phyloP scores from a whole-genome alignment of 192 early-diverging fungal genomes.

The Jimgerdemannia flammicorona region DNA sequence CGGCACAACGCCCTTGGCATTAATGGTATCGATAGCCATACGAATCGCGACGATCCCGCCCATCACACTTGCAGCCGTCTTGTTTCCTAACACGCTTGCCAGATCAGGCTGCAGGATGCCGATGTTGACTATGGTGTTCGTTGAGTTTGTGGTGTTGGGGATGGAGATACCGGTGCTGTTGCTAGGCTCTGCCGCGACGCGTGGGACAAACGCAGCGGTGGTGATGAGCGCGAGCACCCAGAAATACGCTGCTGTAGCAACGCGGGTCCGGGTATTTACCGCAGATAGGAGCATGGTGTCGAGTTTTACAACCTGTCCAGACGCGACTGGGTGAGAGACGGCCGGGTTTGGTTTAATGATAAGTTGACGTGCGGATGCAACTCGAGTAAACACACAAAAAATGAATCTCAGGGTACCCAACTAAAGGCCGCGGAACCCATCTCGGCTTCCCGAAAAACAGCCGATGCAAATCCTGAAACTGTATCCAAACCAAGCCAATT shows the following conservation, averaged over 20 bases:
- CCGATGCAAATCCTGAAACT: too few relatives aligned
- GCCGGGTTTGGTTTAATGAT: too few relatives aligned
- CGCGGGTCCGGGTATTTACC: neutral
- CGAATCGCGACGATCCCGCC: neutral
- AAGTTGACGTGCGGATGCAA: too few relatives aligned
- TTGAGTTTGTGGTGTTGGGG: neutral
- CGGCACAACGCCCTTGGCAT: neutral
- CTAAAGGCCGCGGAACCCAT: too few relatives aligned
- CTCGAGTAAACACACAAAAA: too few relatives aligned
- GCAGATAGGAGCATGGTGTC: neutral
- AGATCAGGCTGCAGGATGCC: neutral
- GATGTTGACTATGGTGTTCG: neutral
- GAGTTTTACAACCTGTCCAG: neutral
- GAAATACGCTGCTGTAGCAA: neutral
- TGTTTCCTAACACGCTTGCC: neutral
- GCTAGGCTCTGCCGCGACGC: neutral
- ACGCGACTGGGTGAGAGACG: neutral
- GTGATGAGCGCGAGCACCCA: neutral
- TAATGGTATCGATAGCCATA: neutral
- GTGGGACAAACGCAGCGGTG: neutral
- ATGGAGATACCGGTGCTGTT: neutral
- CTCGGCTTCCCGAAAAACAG: too few relatives aligned
- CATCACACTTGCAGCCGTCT: neutral
- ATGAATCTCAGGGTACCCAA: too few relatives aligned
- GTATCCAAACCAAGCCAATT: too few relatives aligned